Evolutionary conservation across 495 filamentous ascomycete genomes (phyloP), one percentile per base, ranked within the genome.

Genomic region (Chaetomium cochliodes): DNA sequence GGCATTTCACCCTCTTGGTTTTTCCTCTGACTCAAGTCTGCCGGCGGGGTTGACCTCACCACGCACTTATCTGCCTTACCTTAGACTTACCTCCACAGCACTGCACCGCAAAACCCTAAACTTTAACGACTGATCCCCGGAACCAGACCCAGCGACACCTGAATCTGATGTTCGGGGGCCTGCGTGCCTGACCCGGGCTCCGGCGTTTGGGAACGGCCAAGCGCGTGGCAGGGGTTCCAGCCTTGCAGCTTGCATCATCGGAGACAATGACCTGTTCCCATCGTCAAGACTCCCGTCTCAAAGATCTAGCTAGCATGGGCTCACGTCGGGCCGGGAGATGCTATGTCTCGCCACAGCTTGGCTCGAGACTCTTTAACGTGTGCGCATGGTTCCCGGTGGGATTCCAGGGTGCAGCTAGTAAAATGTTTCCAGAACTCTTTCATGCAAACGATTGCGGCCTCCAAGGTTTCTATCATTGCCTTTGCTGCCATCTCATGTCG

Each of bases 241-340:
- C 46, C 41, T 26, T 46, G 60, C 60, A 55, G 37, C 39, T 56
- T 56, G 60, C 60, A 63, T 44, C 60, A 56, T 25, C 37, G 23
- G 39, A 47, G 26, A 56, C 52, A 52, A 11, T 1, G 12, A 42
- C 49, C 16, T 20, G 47, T 20, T 33, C 37, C 37, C 50, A 16
- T 30, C 49, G 20, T 33, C 22, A 8, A 20, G 16, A 20, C 37
- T 22, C 39, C 41, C 39, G 26, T 56, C 51, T 62, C 49, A 62
- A 53, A 20, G 60, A 33, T 39, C 13, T 41, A 33, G 25, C 13
- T 41, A 37, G 18, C n/a, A 23, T 54, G 50, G 12, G 3, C 37
- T 55, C 18, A 56, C 23, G n/a, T 22, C 42, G 9, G 22, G 16
- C 15, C 20, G 1, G 25, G 18, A 37, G 33, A 55, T 56, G 51